Evolutionary conservation across 1,284 basidiomycete species (phyloP).

Genomic region (Rhodotorula sp.): DNA sequence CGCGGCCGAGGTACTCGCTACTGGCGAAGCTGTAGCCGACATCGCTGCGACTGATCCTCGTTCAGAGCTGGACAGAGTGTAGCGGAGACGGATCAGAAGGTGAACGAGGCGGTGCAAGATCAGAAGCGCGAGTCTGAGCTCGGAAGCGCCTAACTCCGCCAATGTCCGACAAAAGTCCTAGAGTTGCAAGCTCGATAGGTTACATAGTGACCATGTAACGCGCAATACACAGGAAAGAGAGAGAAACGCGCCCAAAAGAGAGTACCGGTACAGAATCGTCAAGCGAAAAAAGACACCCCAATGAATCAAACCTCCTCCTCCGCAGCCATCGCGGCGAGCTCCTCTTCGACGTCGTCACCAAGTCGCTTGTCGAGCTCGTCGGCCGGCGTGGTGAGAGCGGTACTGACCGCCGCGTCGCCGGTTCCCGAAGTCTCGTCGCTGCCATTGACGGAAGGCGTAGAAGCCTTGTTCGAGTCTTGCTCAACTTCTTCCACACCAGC

Average conservation of each 20-base stretch:
- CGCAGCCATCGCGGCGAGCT: not conserved
- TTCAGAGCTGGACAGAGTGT: too few species aligned
- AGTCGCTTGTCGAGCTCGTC: not conserved
- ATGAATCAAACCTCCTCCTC: not conserved
- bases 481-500: too few species aligned
- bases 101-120: not conserved
- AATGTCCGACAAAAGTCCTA: not conserved
- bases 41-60: not conserved
- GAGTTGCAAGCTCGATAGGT: not conserved
- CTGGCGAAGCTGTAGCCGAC: slow-evolving; percentile 10
- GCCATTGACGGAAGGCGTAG: not conserved
- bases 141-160: not conserved
- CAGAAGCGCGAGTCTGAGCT: not conserved
- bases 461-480: too few species aligned
- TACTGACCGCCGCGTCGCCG: not conserved
- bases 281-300: too few species aligned
- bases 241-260: not conserved
- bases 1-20: slow-evolving; percentile 31
- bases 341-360: not conserved
- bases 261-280: too few species aligned
- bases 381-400: slow-evolving; percentile 12
- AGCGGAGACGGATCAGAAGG: not conserved
- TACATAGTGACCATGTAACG: not conserved
- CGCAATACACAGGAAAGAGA: not conserved
- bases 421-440: not conserved